These are phyloP conservation scores for Paracamarosporium sp. DNA, from an alignment of 2,329 filamentous ascomycete species.

Conservation along the genomic window DNA sequence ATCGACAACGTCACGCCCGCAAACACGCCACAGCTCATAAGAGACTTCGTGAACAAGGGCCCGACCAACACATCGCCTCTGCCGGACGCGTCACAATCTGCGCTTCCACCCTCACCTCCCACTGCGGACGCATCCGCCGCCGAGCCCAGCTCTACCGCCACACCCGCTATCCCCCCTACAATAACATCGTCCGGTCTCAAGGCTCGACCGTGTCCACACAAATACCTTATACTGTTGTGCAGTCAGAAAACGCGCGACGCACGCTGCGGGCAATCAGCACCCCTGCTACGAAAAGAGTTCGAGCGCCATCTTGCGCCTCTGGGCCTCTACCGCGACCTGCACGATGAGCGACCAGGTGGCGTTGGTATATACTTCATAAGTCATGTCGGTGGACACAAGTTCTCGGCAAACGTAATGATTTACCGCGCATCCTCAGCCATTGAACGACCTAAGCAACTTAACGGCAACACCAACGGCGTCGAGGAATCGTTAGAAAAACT, in stretches of 20 bases:
- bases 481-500: slow-evolving; percentile 44
- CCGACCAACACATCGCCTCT: slow-evolving; percentile 78
- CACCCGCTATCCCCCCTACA: slow-evolving; percentile 29
- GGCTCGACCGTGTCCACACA: slow-evolving; percentile 77
- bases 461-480: slow-evolving; percentile 31
- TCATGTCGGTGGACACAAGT: slow-evolving; percentile 97
- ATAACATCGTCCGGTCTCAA: slow-evolving; percentile 52
- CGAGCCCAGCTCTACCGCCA: neutral
- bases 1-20: slow-evolving; percentile 83
- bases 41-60: slow-evolving; percentile 70
- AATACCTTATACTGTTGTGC: slow-evolving; percentile 88
- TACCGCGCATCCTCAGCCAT: slow-evolving; percentile 67
- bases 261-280: slow-evolving; percentile 91
- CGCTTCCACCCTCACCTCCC: slow-evolving; percentile 11
- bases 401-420: slow-evolving; percentile 91
- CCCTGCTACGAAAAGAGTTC: slow-evolving; percentile 85
- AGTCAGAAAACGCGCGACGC: slow-evolving; percentile 94
- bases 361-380: slow-evolving; percentile 97
- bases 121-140: neutral
- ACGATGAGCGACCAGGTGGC: slow-evolving; percentile 88
- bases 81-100: slow-evolving; percentile 24
- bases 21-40: slow-evolving; percentile 74
- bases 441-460: slow-evolving; percentile 20
- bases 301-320: slow-evolving; percentile 86
- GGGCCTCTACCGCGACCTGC: slow-evolving; percentile 83